Evolutionary conservation across 2,329 filamentous ascomycete genomes (phyloP), one percentile per base, ranked within the genome.

Genomic region (Fusarium sp.): DNA sequence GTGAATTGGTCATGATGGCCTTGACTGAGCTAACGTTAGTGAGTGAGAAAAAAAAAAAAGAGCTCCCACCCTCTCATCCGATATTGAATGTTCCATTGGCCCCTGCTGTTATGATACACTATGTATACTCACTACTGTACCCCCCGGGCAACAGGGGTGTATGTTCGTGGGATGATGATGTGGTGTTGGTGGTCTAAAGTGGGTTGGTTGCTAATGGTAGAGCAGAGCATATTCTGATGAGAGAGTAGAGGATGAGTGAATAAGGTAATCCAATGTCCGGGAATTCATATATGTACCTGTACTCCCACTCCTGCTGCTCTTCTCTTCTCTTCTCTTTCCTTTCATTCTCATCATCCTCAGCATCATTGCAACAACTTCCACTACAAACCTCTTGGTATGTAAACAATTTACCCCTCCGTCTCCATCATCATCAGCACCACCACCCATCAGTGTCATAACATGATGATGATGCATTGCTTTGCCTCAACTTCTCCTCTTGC

Each of bases 201-300:
- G 60, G 60, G 54, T 63, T 61, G 60, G 53, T 64, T 62, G 50
- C 59, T 44, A 58, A 62, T 54, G 32, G 50, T 28, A 47, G 18
- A 46, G 30, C 38, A 57, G 50, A 53, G 50, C 50, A 38, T 53
- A 53, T 23, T 37, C 56, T 47, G 30, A 53, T 30, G 54, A 32
- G 19, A 23, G 53, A 30, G 50, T 23, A 28, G 28, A 49, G 23
- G 32, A 53, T 46, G 60, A 47, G 30, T 53, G 47, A 60, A 38
- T 38, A 56, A 62, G 49, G 75, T 73, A 75, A 75, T 71, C 73
- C 73, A 67, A 58, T 64, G 61, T 52, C 69, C 71, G 57, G 62
- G 58, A 68, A 53, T 61, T 73, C 65, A 72, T 74, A 74, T 74
- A 73, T 72, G 53, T 78, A 74, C 61, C 75, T 71, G 50, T 71